Percentiles rank a stretch among this genome's conserved stretches.
Evolutionary conservation across 2,329 filamentous ascomycete species (phyloP).

Genomic region (Botrytis fabae): DNA sequence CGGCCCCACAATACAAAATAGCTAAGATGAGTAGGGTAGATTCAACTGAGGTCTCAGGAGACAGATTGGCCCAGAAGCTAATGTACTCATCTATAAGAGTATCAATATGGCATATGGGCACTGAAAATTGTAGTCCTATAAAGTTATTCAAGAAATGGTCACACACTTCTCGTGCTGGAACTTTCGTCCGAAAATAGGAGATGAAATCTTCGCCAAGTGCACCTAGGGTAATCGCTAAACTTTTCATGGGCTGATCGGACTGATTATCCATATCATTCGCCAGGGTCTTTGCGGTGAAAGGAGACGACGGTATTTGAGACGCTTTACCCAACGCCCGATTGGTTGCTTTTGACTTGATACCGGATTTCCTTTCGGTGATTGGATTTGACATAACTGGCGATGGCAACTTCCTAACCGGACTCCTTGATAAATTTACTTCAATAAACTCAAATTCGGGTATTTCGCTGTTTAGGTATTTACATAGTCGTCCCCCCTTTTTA

Average conservation of each 20-base stretch:
- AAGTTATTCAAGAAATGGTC: conserved; percentile 11
- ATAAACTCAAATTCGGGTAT: conserved; percentile 19
- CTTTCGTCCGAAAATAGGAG: neutral
- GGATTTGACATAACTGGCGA: neutral
- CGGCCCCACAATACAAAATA: neutral
- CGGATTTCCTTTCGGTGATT: conserved; percentile 1
- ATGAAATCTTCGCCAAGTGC: neutral
- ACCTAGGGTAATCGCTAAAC: neutral
- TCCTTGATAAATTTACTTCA: conserved; percentile 3
- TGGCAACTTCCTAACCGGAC: neutral
- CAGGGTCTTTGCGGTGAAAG: neutral
- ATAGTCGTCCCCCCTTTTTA: conserved; percentile 5
- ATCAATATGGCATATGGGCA: conserved; percentile 1
- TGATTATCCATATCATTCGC: neutral
- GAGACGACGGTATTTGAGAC: neutral
- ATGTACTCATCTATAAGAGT: neutral
- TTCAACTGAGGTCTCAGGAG: neutral
- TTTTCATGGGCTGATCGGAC: neutral
- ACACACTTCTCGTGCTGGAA: neutral
- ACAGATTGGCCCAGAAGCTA: neutral
- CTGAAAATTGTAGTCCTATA: neutral
- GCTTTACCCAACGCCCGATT: neutral
- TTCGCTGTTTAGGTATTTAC: conserved; percentile 20
- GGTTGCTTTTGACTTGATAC: neutral
- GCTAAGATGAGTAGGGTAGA: neutral